Conservation (phyloP, 345 rosid species). For the Turritis glabra region DNA sequence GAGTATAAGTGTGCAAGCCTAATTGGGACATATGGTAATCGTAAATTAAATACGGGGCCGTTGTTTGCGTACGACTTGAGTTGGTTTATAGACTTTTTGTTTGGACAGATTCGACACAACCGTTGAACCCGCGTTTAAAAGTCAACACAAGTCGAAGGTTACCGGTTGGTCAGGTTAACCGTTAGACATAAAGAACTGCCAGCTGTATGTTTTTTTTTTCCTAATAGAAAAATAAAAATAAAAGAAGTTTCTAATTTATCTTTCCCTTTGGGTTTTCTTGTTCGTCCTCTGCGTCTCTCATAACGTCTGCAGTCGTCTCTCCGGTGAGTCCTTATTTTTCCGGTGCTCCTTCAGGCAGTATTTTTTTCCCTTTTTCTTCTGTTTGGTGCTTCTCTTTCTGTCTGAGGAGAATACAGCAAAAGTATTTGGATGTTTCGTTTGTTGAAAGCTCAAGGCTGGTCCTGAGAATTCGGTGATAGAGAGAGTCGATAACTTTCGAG, state of each 20-base stretch:
- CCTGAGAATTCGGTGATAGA: not conserved
- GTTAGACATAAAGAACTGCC: constrained; percentile 9
- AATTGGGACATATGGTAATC: not conserved
- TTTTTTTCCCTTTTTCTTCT: not conserved
- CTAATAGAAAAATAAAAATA: not conserved
- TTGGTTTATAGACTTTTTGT: no score
- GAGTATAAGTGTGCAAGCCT: no score
- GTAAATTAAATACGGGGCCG: not conserved
- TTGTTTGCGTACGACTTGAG: not conserved
- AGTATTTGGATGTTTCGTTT: not conserved
- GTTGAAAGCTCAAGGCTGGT: constrained; percentile 13
- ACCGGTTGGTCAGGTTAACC: constrained; percentile 34
- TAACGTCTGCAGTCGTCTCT: constrained; percentile 17
- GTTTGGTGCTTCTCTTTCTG: not conserved
- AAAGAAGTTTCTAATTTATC: constrained; percentile 1
- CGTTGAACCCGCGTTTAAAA: constrained; percentile 22
- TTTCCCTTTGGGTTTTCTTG: constrained; percentile 11
- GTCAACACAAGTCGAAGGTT: constrained; percentile 31
- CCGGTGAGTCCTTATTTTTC: constrained; percentile 20
- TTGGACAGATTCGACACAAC: constrained; percentile 5
- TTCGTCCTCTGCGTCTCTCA: not conserved
- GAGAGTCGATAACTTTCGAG: not conserved
- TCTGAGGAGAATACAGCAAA: not conserved
- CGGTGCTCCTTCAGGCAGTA: not conserved
- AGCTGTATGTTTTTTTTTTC: constrained; percentile 11